Percentiles rank a stretch among this genome's conserved stretches.
These are phyloP conservation scores for Pleurotus platypus DNA, from an alignment of 768 basidiomycete genomes.

Conservation along the genomic window DNA sequence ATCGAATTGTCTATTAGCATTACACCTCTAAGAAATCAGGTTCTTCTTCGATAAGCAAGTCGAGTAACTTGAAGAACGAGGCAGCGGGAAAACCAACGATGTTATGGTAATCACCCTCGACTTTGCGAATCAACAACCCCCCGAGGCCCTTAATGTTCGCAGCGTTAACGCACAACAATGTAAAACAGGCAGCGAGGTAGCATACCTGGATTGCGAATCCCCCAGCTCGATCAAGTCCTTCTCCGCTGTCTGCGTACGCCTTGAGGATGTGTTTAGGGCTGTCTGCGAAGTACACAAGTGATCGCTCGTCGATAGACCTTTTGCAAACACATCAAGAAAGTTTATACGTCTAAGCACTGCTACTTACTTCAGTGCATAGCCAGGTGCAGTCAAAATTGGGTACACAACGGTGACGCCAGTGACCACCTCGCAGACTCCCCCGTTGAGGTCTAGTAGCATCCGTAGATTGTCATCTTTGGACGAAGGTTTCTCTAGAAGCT, in stretches of 20 bases:
- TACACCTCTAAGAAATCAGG: constrained; percentile 61
- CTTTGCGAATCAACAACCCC: constrained; percentile 73
- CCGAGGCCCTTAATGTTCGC: constrained; percentile 61
- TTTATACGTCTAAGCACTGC: not conserved
- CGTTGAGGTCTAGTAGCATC: constrained; percentile 87
- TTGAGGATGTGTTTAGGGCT: constrained; percentile 54
- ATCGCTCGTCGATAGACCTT: constrained; percentile 81
- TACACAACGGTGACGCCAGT: constrained; percentile 82
- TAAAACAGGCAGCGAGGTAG: not conserved
- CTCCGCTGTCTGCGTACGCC: constrained; percentile 82
- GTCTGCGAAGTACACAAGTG: constrained; percentile 74
- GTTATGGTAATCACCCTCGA: constrained; percentile 89
- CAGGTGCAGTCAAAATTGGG: constrained; percentile 72
- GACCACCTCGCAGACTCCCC: constrained; percentile 84
- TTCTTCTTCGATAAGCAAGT: constrained; percentile 71
- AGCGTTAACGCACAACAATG: no score
- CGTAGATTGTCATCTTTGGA: constrained; percentile 78
- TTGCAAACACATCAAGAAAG: not conserved
- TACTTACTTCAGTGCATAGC: constrained; percentile 63
- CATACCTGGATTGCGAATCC: constrained; percentile 91
- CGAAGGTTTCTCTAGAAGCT: constrained; percentile 85
- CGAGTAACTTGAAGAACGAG: constrained; percentile 75
- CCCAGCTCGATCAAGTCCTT: constrained; percentile 86
- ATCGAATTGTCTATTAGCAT: not conserved
- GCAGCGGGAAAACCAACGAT: constrained; percentile 91